These are phyloP conservation scores for Cochlearia excelsa DNA, from an alignment of 345 rosid genomes.

Conservation along the genomic window DNA sequence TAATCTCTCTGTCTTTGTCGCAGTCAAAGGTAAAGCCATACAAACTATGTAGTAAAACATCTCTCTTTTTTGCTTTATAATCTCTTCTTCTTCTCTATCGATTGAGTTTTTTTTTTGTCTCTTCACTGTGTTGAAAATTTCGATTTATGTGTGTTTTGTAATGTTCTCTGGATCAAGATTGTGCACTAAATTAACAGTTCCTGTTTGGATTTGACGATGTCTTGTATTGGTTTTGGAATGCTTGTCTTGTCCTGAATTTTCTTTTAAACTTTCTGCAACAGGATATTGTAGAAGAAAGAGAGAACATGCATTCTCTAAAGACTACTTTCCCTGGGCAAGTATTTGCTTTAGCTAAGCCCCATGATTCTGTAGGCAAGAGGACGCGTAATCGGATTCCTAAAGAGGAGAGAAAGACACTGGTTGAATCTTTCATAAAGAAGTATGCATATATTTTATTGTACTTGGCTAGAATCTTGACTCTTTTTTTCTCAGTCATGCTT, in stretches of 20 bases:
- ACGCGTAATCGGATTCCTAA: constrained; percentile 85
- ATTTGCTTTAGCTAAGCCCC: constrained; percentile 70
- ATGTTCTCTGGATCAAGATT: constrained; percentile 9
- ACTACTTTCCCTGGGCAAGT: constrained; percentile 67
- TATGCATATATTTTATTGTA: constrained; percentile 32
- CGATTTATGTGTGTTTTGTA: constrained; percentile 15
- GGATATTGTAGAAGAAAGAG: constrained; percentile 6
- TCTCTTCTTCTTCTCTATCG: not conserved
- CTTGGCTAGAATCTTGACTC: constrained; percentile 11
- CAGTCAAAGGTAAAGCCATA: constrained; percentile 20
- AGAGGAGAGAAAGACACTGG: constrained; percentile 86
- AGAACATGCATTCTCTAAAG: constrained; percentile 68
- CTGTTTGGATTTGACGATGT: constrained; percentile 1
- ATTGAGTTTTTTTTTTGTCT: constrained; percentile 14
- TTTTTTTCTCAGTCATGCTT: not conserved
- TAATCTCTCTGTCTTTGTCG: constrained; percentile 23
- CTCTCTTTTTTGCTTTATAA: not conserved
- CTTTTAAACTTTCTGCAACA: not conserved
- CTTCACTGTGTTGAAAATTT: not conserved
- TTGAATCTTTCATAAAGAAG: constrained; percentile 81
- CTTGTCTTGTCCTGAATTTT: constrained; percentile 1
- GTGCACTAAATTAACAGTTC: not conserved
- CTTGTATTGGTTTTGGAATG: constrained; percentile 2
- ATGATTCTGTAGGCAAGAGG: constrained; percentile 68
- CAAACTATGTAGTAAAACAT: not conserved